phyloP scores from a whole-genome alignment of 192 early-diverging fungal genomes.

The Linnemannia exigua region DNA sequence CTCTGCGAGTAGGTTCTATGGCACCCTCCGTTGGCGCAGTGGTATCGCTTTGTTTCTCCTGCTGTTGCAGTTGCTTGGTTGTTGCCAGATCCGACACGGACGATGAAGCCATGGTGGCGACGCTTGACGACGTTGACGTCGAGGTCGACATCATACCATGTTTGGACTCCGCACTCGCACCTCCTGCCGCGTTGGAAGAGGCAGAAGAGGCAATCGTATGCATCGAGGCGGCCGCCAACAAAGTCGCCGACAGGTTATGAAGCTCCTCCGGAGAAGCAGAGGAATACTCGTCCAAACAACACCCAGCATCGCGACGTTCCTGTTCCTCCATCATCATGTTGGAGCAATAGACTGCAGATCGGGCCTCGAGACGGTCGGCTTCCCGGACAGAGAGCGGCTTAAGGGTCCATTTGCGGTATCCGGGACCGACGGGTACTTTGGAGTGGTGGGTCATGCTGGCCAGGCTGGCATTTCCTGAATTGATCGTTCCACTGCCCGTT shows the following conservation, averaged over 20 bases:
- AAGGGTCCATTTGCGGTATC: constrained; percentile 52
- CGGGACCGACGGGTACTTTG: constrained; percentile 43
- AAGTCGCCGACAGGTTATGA: constrained; percentile 12
- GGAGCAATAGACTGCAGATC: constrained; percentile 39
- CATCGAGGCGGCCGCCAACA: constrained; percentile 28
- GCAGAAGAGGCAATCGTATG: constrained; percentile 18
- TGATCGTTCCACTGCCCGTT: neutral
- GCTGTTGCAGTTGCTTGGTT: neutral
- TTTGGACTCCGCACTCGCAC: neutral
- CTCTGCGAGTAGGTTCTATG: neutral
- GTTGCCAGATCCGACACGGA: neutral
- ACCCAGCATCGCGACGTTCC: constrained; percentile 40
- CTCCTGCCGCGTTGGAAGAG: neutral
- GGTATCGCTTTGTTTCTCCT: neutral
- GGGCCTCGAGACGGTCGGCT: constrained; percentile 45
- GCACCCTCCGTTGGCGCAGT: neutral
- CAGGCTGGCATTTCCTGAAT: neutral
- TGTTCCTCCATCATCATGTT: constrained; percentile 52
- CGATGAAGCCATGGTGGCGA: neutral
- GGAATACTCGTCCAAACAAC: constrained; percentile 46
- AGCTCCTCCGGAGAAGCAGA: constrained; percentile 32
- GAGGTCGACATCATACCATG: constrained; percentile 8
- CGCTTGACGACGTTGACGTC: constrained; percentile 7
- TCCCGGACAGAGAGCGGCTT: constrained; percentile 51
- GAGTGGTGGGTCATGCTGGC: constrained; percentile 14